Base-by-base conservation (phyloP, 495 filamentous ascomycete genomes). In the Penicillium dipodomyicola region DNA sequence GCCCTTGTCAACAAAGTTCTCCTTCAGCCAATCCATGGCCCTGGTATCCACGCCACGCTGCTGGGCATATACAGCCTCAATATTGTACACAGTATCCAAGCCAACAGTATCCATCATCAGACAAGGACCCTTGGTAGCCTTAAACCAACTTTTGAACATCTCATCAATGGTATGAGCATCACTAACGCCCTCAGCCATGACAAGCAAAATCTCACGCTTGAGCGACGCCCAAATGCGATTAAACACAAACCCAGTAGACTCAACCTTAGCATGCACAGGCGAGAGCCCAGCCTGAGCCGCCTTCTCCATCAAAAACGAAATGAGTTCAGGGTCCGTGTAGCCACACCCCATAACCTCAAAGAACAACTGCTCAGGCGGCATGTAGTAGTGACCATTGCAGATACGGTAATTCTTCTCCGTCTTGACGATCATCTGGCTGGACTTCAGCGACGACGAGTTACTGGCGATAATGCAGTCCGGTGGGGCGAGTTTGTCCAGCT, bases 271-370 rank as follows among this genome's bases (percentile, higher is more conserved):
- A 27, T 71, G 60, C 39, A 78, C 68, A n/a, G 80, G 78, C 32
- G 32, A 48, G 29, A 80, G 56, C 0, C 77, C 80, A 11, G 75
- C 69, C 25, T 65, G 66, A 14, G 58, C 40, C 64, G 77, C 70
- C 57, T 71, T 65, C 8, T 60, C 62, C 5, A 63, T 67, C 57
- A 82, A 53, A 46, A 80, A 79, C 1, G 65, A 63, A 49, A 82
- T 72, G 29, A 82, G 71, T 3, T 60, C 71, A 1, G 67, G 63
- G 20, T 69, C 63, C 7, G 80, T 83, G 2, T 66, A 37, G 1
- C 80, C 79, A 60, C 67, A 68, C 6, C 75, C 73, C 80, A 82
- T 83, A 17, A 82, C 39, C 67, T 82, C 80, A 32, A 78, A 75
- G 50, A 60, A 62, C 8, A 54, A 54, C 59, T 73, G 69, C 17